Evolutionary conservation across 2,329 filamentous ascomycete genomes (phyloP).

Genomic region (Fusarium setosum): DNA sequence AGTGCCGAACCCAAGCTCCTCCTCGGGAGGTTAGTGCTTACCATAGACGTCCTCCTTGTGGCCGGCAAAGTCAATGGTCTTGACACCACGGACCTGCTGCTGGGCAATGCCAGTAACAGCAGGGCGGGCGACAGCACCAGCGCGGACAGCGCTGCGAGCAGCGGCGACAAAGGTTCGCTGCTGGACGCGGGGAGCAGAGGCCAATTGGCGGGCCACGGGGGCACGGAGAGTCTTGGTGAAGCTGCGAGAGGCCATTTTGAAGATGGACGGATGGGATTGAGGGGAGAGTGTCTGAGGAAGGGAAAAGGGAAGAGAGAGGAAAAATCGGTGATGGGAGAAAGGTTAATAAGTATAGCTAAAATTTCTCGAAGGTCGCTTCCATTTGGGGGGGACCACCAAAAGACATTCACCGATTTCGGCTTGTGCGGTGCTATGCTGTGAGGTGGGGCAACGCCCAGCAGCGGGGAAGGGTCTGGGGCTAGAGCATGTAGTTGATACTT

Average conservation of each 20-base stretch:
- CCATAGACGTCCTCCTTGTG: slow-evolving; percentile 94
- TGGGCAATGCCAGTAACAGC: slow-evolving; percentile 62
- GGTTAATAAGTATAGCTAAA: slow-evolving; percentile 40
- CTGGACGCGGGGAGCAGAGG: slow-evolving; percentile 65
- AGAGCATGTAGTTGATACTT: slow-evolving; percentile 18
- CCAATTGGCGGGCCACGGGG: slow-evolving; percentile 72
- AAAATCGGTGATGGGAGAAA: slow-evolving; percentile 36
- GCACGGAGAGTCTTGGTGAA: slow-evolving; percentile 75
- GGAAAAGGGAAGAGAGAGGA: slow-evolving; percentile 31
- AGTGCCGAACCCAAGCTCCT: too few species aligned
- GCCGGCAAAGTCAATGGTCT: slow-evolving; percentile 99
- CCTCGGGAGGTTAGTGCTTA: slow-evolving; percentile 54
- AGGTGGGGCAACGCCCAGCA: slow-evolving; percentile 35
- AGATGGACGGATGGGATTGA: slow-evolving; percentile 37
- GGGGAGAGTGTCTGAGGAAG: slow-evolving; percentile 43
- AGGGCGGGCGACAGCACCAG: slow-evolving; percentile 64
- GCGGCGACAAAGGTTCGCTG: slow-evolving; percentile 72
- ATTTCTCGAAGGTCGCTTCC: slow-evolving; percentile 29
- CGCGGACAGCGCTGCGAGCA: slow-evolving; percentile 66
- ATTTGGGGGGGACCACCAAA: slow-evolving; percentile 10
- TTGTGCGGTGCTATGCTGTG: slow-evolving; percentile 32
- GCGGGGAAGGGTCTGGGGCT: slow-evolving; percentile 35
- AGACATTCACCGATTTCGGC: slow-evolving; percentile 41
- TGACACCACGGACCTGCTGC: slow-evolving; percentile 88
- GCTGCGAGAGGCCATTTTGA: slow-evolving; percentile 82